Conservation (phyloP, 2,329 filamentous ascomycete species). For the Fusarium phyllophilum region DNA sequence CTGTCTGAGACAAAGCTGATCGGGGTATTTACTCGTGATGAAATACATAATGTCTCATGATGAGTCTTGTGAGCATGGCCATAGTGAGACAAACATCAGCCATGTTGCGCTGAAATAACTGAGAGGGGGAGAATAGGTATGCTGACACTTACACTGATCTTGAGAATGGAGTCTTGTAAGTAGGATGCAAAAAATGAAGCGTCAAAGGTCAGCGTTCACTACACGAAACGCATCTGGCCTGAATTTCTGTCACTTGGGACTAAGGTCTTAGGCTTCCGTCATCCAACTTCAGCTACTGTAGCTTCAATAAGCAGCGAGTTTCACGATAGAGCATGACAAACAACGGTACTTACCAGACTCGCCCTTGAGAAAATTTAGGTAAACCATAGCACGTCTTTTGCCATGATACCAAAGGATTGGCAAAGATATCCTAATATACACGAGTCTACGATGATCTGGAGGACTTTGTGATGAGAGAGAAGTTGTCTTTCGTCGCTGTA, state of each 20-base stretch:
- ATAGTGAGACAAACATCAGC: neutral
- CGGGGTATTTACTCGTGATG: neutral
- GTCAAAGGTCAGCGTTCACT: too few relatives aligned
- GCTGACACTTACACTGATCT: neutral
- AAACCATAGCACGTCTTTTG: neutral
- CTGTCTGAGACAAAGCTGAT: constrained; percentile 3
- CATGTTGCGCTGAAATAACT: neutral
- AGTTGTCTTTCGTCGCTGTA: neutral
- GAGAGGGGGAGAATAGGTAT: neutral
- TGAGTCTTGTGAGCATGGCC: neutral
- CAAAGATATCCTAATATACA: neutral
- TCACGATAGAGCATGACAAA: neutral
- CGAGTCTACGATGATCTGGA: neutral
- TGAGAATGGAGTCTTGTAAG: neutral
- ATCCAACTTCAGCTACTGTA: neutral
- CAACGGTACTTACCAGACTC: neutral
- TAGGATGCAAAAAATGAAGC: neutral
- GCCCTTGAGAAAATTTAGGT: too few relatives aligned
- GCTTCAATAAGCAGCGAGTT: neutral
- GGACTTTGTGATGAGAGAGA: neutral
- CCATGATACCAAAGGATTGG: neutral
- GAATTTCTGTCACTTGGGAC: neutral
- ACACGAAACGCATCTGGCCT: neutral
- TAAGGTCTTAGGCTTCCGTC: neutral
- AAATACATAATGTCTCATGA: neutral